Base-by-base conservation (phyloP, 805 yeast genomes). In the Metschnikowia rubicola region DNA sequence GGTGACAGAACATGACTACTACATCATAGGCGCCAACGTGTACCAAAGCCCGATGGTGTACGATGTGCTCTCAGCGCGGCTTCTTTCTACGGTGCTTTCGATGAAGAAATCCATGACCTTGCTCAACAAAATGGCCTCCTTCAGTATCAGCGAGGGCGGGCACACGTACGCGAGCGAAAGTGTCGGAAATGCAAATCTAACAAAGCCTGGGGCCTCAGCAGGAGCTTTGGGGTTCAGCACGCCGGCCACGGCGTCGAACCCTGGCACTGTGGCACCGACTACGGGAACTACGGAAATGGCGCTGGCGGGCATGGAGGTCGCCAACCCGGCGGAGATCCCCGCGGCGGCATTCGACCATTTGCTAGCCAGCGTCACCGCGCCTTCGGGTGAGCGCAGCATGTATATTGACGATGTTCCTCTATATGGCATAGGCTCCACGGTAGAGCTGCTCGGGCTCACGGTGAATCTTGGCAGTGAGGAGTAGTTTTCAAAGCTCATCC, bases 21-120 rank as follows among this genome's bases (percentile, higher is more conserved):
- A 88, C 64, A 84, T 92, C 39, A 81, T 90, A 35, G 96, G 97
- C 4, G 95, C 96, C 15, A 90, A 88, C 60, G 85, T 94, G 2
- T 94, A 90, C 66, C 92, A 88, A 81, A 85, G 97, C 0, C 97
- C 97, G 0, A 70, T 80, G 13, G 75, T 88, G 0, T 81, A 83
- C 59, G 83, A 86, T 34, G 77, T 91, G 2, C 71, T 92, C 7
- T 79, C 87, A 15, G 83, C 91, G 32, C 70, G 97, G 50, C 65
- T 56, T 17, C 49, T 65, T n/a, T 42, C 71, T 26, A 62, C 66
- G n/a, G 71, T 67, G 30, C 50, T 67, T 21, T 61, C 66, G 33
- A 60, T 72, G 42, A 68, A 67, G 43, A 65, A 63, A 33, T 61
- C 72, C 12, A 60, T 70, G 28, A 65, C 64, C 34, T 44, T 64